Evolutionary conservation across 2,329 filamentous ascomycete genomes (phyloP).

Genomic region (Fusarium keratoplasticum): DNA sequence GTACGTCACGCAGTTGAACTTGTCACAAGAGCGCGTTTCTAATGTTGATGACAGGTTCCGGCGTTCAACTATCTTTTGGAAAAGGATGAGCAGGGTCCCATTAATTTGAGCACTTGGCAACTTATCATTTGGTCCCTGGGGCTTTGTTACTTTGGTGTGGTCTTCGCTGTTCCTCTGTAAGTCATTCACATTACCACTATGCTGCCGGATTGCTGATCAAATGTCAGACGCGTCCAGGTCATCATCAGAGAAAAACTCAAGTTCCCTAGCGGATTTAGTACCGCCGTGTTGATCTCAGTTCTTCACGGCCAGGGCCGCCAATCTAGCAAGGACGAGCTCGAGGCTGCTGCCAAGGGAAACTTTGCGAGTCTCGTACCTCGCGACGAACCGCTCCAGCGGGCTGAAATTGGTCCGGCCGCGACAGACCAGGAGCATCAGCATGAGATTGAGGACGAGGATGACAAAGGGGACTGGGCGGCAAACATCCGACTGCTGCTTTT

Average conservation of each 20-base stretch:
- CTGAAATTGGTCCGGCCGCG: constrained; percentile 40
- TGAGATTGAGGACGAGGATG: constrained; percentile 38
- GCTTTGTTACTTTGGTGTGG: constrained; percentile 94
- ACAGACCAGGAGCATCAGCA: constrained; percentile 50
- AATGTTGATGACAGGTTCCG: constrained; percentile 68
- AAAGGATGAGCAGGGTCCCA: constrained; percentile 80
- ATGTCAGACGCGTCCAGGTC: constrained; percentile 78
- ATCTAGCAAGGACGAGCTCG: constrained; percentile 49
- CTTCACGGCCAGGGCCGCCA: constrained; percentile 73
- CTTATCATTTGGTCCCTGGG: constrained; percentile 92
- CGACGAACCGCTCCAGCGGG: constrained; percentile 33
- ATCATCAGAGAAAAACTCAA: constrained; percentile 92
- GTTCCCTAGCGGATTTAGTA: constrained; percentile 96
- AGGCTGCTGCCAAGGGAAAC: constrained; percentile 51
- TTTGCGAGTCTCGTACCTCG: constrained; percentile 58
- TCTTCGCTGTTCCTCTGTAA: constrained; percentile 90
- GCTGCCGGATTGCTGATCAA: constrained; percentile 4
- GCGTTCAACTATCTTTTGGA: constrained; percentile 89
- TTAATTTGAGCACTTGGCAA: constrained; percentile 78
- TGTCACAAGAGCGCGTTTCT: background rate
- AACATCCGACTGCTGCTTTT: constrained; percentile 67
- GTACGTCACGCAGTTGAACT: constrained; percentile 50
- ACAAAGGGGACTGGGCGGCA: constrained; percentile 52
- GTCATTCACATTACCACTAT: background rate
- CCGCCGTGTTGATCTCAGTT: constrained; percentile 91